Percentiles rank a stretch among this genome's conserved stretches.
These are phyloP conservation scores for Ustanciosporium gigantosporum DNA, from an alignment of 1,284 basidiomycete genomes.

Conservation along the genomic window DNA sequence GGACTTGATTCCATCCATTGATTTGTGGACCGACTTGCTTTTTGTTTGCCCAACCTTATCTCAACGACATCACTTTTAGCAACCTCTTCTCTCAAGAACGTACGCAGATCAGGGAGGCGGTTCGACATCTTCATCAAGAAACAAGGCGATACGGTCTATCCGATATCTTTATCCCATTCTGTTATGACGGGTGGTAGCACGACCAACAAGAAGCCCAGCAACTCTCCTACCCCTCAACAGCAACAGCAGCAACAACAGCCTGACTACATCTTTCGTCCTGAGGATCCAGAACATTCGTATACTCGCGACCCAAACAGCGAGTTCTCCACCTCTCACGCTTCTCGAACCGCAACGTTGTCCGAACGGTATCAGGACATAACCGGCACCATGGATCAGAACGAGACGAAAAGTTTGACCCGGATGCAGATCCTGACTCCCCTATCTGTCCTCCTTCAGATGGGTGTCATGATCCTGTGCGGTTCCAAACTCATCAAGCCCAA, in stretches of 20 bases:
- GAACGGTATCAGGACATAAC: conserved; percentile 27
- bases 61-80: too few species aligned
- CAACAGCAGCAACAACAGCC: conserved; percentile 15
- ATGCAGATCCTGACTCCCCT: conserved; percentile 45
- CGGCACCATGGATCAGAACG: conserved; percentile 27
- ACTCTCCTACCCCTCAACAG: too few species aligned
- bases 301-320: conserved; percentile 10
- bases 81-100: too few species aligned
- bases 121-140: too few species aligned
- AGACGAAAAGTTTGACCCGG: conserved; percentile 32
- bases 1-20: too few species aligned
- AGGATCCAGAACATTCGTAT: conserved; percentile 34
- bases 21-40: too few species aligned
- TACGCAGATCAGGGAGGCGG: too few species aligned
- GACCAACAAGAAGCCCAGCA: too few species aligned
- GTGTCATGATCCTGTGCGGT: conserved; percentile 37
- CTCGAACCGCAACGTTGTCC: conserved; percentile 8
- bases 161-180: too few species aligned
- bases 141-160: too few species aligned
- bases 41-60: too few species aligned
- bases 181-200: too few species aligned
- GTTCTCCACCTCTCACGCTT: conserved; percentile 5
- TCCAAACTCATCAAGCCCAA: conserved; percentile 41
- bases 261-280: conserved; percentile 45
- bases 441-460: conserved; percentile 38